Percentiles rank a stretch among this genome's conserved stretches.
Conservation (phyloP, 768 basidiomycete species). For the Boletellus ananas region DNA sequence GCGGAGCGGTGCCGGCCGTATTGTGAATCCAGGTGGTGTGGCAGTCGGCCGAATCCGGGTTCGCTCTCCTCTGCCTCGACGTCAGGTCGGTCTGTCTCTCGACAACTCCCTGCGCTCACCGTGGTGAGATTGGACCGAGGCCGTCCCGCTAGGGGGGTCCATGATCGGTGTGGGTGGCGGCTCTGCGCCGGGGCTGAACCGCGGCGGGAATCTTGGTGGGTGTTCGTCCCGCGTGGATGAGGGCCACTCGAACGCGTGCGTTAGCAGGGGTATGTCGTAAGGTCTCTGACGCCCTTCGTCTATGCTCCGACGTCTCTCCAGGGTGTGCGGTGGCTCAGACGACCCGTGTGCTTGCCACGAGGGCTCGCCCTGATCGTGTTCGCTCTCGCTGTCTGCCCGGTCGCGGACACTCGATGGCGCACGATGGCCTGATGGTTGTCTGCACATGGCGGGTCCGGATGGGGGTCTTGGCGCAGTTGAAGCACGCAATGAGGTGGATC, state of each 20-base stretch:
- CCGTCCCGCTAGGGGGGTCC: slow-evolving; percentile 7
- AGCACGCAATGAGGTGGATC: slow-evolving; percentile 17
- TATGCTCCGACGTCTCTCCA: slow-evolving; percentile 16
- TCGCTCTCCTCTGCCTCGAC: slow-evolving; percentile 17
- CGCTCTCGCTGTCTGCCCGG: slow-evolving; percentile 40
- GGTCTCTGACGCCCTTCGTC: slow-evolving; percentile 10
- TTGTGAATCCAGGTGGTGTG: slow-evolving; percentile 16
- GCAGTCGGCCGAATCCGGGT: slow-evolving; percentile 17
- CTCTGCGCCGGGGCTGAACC: slow-evolving; percentile 5
- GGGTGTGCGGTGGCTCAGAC: slow-evolving; percentile 4
- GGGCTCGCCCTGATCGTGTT: slow-evolving; percentile 45
- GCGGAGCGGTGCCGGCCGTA: slow-evolving; percentile 25
- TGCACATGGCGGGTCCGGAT: slow-evolving; percentile 24
- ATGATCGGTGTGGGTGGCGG: slow-evolving; percentile 17
- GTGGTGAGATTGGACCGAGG: slow-evolving; percentile 10
- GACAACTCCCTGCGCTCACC: slow-evolving; percentile 14
- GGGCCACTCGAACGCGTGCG: slow-evolving; percentile 25
- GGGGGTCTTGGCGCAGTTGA: slow-evolving; percentile 12
- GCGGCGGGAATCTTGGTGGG: slow-evolving; percentile 7
- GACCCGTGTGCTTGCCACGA: slow-evolving; percentile 22
- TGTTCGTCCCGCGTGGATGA: slow-evolving; percentile 17
- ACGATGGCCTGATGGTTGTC: slow-evolving; percentile 18
- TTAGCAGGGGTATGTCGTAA: slow-evolving; percentile 17
- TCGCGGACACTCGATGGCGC: slow-evolving; percentile 14
- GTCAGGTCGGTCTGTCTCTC: slow-evolving; percentile 2